Conservation (phyloP, 2,329 filamentous ascomycete species). For the Epichloe brachyelytri region DNA sequence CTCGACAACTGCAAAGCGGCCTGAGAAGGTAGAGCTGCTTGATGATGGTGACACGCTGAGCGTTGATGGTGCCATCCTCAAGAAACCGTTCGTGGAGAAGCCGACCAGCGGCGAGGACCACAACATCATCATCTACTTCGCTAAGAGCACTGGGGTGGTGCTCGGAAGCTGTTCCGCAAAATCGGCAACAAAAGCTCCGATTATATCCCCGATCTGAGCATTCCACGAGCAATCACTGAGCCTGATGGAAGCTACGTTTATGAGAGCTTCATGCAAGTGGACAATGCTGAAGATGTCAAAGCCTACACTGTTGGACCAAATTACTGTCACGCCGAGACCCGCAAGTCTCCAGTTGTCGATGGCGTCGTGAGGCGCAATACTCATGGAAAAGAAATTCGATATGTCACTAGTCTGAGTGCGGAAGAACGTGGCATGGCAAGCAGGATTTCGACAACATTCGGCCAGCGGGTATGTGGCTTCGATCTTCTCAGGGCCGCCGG, state of each 20-base stretch:
- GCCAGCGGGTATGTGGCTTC: conserved; percentile 90
- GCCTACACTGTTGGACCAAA: conserved; percentile 89
- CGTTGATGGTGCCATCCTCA: conserved; percentile 70
- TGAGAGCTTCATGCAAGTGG: conserved; percentile 91
- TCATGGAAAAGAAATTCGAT: conserved; percentile 91
- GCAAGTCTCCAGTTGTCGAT: conserved; percentile 95
- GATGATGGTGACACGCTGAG: conserved; percentile 80
- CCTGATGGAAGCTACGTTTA: conserved; percentile 80
- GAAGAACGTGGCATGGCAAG: conserved; percentile 79
- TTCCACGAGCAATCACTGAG: conserved; percentile 74
- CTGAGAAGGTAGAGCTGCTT: conserved; percentile 67
- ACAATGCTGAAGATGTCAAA: conserved; percentile 97
- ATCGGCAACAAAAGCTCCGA: conserved; percentile 99
- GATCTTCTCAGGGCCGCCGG: conserved; percentile 79
- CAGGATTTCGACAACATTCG: conserved; percentile 83
- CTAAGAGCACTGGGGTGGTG: conserved; percentile 78
- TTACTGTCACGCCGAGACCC: conserved; percentile 92
- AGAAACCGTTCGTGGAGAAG: conserved; percentile 96
- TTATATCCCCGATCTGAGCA: conserved; percentile 62
- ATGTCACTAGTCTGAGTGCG: conserved; percentile 71
- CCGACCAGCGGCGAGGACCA: conserved; percentile 97
- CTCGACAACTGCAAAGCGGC: conserved; percentile 47
- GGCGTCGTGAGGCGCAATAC: conserved; percentile 92
- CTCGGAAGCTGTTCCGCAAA: conserved; percentile 85
- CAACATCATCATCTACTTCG: conserved; percentile 97